Evolutionary conservation across 1,284 basidiomycete species (phyloP).

Genomic region (Phellopilus nigrolimitatus): DNA sequence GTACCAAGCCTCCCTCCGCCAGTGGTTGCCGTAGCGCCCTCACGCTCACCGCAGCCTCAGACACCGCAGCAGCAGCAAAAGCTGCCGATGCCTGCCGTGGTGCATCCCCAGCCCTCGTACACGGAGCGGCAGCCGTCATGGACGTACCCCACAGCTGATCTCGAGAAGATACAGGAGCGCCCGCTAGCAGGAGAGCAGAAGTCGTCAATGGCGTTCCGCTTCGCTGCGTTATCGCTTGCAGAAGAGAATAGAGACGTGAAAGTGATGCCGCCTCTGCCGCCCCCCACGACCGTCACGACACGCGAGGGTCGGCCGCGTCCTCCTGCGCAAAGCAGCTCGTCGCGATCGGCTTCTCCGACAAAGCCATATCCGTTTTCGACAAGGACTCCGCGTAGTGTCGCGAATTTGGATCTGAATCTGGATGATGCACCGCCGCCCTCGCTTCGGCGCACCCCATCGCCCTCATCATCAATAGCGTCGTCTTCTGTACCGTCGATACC

Average conservation of each 20-base stretch:
- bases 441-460: conserved; percentile 33
- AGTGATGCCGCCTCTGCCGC: too few species aligned
- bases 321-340: not conserved
- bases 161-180: conserved; percentile 6
- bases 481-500: conserved; percentile 23
- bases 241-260: conserved; percentile 18
- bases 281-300: too few species aligned
- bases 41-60: conserved; percentile 16
- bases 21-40: not conserved
- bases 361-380: conserved; percentile 14
- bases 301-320: not conserved
- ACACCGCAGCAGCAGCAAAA: conserved; percentile 15
- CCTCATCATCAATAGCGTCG: conserved; percentile 28
- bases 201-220: conserved; percentile 19
- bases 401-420: conserved; percentile 34
- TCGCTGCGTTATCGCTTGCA: conserved; percentile 21
- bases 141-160: conserved; percentile 16
- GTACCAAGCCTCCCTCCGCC: not conserved
- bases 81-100: conserved; percentile 18
- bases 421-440: conserved; percentile 53
- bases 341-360: conserved; percentile 2
- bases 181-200: not conserved
- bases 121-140: conserved; percentile 16
- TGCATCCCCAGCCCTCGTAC: conserved; percentile 16
- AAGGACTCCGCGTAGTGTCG: conserved; percentile 11